Evolutionary conservation across 768 basidiomycete genomes (phyloP), one percentile per base, ranked within the genome.

Genomic region (Crassisporium funariophilum): DNA sequence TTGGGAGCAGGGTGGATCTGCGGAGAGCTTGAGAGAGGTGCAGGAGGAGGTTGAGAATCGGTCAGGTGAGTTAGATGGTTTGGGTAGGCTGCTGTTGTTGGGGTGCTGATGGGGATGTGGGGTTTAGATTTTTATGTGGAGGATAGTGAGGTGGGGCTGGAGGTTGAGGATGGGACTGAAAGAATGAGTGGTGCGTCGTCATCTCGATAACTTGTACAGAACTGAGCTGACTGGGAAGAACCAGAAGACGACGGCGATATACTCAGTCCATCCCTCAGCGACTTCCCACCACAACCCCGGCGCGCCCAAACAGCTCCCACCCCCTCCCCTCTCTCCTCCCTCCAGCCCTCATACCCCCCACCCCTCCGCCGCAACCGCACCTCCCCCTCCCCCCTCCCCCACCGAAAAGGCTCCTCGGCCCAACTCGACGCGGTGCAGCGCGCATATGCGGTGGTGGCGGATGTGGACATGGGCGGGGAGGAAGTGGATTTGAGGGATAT

Each of bases 401-500:
- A 44, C 6, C 37, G 41, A 27, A 43, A 43, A 25, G 17, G 70
- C 1, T 62, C 68, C 3, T 72, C 73, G 5, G 60, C 69, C 4
- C 71, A 67, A n/a, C 60, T 83, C 15, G 71, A 73, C 2, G 71
- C 66, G 4, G 55, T 81, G 19, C 69, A 69, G 44, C 66, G 67
- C 8, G 73, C 76, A 9, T 77, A 75, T 47, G 68, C 69, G 7
- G 69, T 70, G 9, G 55, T 82, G 7, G 69, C 70, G 9, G 55
- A 82, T 11, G 51, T 64, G 7, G 58, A 61, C 25, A 57, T 58
- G 6, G 71, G 71, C 7, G 72, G 63, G 6, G 79, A 79, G 15
- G 80, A 83, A 46, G 66, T 77, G 23, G 68, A 76, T 12, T 62
- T 76, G 19, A 64, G 76, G 17, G 79, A 81, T 50, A 67, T 83